Percentiles rank a stretch among this genome's conserved stretches.
These are phyloP conservation scores for Podila epigama DNA, from an alignment of 192 early-diverging fungal species.

Conservation along the genomic window DNA sequence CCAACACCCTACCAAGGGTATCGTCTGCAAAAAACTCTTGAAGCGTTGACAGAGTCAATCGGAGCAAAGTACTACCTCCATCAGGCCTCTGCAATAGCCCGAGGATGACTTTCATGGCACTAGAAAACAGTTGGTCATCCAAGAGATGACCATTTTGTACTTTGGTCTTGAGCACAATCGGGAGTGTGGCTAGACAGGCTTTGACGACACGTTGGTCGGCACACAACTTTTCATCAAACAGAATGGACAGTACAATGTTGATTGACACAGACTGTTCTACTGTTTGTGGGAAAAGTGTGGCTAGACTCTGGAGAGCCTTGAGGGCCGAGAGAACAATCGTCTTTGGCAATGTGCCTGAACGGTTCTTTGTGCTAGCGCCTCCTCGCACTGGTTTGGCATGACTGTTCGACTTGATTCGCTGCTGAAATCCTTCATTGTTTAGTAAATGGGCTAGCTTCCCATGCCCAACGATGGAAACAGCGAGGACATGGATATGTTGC, in stretches of 20 bases:
- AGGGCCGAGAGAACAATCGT: conserved; percentile 30
- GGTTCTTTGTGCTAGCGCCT: not conserved
- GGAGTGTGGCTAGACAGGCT: conserved; percentile 36
- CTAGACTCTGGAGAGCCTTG: conserved; percentile 42
- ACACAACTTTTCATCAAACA: conserved; percentile 26
- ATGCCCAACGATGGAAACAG: conserved; percentile 1
- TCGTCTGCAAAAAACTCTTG: conserved; percentile 35
- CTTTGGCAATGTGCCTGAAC: conserved; percentile 38
- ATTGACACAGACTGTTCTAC: conserved; percentile 30
- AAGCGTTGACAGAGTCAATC: conserved; percentile 20
- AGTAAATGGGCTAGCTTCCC: conserved; percentile 16
- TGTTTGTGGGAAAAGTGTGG: conserved; percentile 14
- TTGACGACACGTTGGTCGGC: conserved; percentile 46
- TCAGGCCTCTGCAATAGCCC: conserved; percentile 12
- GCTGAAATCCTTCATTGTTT: conserved; percentile 20
- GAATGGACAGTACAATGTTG: conserved; percentile 19
- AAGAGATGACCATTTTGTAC: conserved; percentile 32
- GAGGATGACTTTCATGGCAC: conserved; percentile 28
- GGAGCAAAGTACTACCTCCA: conserved; percentile 17
- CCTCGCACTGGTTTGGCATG: conserved; percentile 15
- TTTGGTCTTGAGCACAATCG: conserved; percentile 36
- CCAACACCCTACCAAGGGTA: conserved; percentile 21
- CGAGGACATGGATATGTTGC: not conserved
- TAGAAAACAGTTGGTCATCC: conserved; percentile 33
- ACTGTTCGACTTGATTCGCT: conserved; percentile 2